Percentiles rank a stretch among this genome's conserved stretches.
phyloP scores from a whole-genome alignment of 257 asterid species.

The Nicotiana otophora region DNA sequence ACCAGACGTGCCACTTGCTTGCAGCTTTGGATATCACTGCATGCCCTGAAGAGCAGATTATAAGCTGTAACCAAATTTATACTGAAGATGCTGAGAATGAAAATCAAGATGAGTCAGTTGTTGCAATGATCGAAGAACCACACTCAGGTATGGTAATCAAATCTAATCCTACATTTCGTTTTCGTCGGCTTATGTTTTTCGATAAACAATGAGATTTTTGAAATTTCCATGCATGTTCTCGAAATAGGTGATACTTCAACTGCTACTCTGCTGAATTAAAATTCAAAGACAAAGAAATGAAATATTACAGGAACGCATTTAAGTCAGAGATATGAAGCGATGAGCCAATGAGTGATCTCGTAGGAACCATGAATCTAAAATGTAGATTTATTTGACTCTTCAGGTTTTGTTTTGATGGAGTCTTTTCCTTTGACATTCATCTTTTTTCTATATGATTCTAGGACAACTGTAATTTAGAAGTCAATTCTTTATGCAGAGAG shows the following conservation, averaged over 20 bases:
- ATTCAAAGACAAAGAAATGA: background rate
- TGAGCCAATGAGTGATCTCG: background rate
- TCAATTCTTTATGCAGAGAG: no score
- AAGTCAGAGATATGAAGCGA: background rate
- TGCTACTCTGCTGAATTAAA: background rate
- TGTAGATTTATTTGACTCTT: no score
- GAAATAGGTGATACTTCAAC: background rate
- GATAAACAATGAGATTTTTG: background rate
- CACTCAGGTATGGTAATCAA: conserved; percentile 49
- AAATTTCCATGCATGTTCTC: background rate
- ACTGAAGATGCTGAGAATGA: conserved; percentile 59
- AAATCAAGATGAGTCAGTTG: conserved; percentile 65
- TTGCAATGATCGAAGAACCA: conserved; percentile 60
- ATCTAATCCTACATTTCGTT: background rate
- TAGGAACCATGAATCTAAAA: background rate
- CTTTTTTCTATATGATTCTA: no score
- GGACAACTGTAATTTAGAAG: no score
- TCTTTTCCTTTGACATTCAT: no score
- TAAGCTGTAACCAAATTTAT: conserved; percentile 55
- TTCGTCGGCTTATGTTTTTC: background rate
- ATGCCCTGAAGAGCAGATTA: conserved; percentile 72
- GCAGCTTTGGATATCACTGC: conserved; percentile 89
- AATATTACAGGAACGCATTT: background rate
- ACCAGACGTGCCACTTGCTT: conserved; percentile 87
- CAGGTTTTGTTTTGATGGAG: no score